Conservation (phyloP, 208 protist species). For the Porcisia hertigi region DNA sequence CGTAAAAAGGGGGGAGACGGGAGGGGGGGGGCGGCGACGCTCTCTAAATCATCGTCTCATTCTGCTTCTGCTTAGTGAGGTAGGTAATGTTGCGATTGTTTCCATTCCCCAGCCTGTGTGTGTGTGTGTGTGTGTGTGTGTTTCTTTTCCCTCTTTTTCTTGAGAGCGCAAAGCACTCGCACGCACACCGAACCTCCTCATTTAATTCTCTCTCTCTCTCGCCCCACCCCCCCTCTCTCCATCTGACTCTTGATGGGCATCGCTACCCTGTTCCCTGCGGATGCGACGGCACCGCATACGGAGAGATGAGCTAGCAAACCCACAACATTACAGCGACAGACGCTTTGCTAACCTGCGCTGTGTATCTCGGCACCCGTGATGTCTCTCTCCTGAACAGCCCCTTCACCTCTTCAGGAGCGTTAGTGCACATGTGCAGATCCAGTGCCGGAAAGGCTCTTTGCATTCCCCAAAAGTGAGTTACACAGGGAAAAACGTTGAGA, state of each 20-base stretch:
- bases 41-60: too few species aligned
- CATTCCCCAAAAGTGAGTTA: neutral
- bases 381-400: neutral
- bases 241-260: neutral
- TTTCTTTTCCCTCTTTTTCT: neutral
- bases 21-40: too few species aligned
- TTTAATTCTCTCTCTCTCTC: neutral
- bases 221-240: neutral
- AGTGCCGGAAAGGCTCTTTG: slow-evolving; percentile 22
- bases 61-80: too few species aligned
- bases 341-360: neutral
- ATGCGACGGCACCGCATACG: neutral
- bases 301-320: neutral
- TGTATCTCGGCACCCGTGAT: neutral
- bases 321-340: neutral
- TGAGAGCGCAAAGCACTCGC: neutral
- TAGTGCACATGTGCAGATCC: slow-evolving; percentile 18
- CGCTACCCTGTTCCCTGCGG: neutral
- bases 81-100: too few species aligned
- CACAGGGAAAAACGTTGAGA: neutral
- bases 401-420: too few species aligned
- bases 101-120: too few species aligned
- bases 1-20: too few species aligned
- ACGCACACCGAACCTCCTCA: neutral
- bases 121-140: neutral